A percentile compares a stretch with the other conserved stretches of the same genome.
Conservation (phyloP, 257 asterid genomes). For the Solanum corneliomulleri region DNA sequence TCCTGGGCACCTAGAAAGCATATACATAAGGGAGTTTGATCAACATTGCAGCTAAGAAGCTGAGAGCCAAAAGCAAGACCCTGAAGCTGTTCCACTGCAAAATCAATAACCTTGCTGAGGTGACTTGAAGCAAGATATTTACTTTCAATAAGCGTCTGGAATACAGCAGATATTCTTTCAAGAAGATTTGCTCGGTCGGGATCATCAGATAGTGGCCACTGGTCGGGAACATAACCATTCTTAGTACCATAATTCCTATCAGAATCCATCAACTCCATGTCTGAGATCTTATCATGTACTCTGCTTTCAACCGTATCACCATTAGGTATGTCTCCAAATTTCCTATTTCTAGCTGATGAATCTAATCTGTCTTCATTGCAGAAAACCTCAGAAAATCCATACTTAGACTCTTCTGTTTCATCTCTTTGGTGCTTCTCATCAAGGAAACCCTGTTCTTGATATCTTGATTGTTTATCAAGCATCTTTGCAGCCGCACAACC, state of each 20-base stretch:
- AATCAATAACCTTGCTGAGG: slow-evolving; percentile 75
- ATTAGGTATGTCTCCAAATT: slow-evolving; percentile 26
- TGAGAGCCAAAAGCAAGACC: slow-evolving; percentile 64
- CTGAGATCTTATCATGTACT: slow-evolving; percentile 41
- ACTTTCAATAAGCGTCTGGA: slow-evolving; percentile 54
- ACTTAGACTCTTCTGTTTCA: slow-evolving; percentile 22
- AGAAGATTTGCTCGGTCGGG: slow-evolving; percentile 79
- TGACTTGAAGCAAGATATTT: slow-evolving; percentile 79
- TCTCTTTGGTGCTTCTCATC: slow-evolving; percentile 31
- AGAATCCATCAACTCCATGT: slow-evolving; percentile 82
- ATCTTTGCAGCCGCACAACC: slow-evolving; percentile 41
- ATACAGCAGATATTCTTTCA: slow-evolving; percentile 51
- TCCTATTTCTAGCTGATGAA: slow-evolving; percentile 45
- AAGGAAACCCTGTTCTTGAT: slow-evolving; percentile 30
- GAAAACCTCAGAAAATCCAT: slow-evolving; percentile 28
- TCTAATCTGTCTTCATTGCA: slow-evolving; percentile 50
- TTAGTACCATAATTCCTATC: slow-evolving; percentile 51
- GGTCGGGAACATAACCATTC: slow-evolving; percentile 31
- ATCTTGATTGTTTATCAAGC: slow-evolving; percentile 35
- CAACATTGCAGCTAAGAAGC: slow-evolving; percentile 49
- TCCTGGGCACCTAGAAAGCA: slow-evolving; percentile 76
- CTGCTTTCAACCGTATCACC: slow-evolving; percentile 22
- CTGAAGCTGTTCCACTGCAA: slow-evolving; percentile 82
- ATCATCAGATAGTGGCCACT: slow-evolving; percentile 83
- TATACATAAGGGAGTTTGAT: slow-evolving; percentile 68